phyloP scores from a whole-genome alignment of 345 rosid genomes.

The Anacardium occidentale region DNA sequence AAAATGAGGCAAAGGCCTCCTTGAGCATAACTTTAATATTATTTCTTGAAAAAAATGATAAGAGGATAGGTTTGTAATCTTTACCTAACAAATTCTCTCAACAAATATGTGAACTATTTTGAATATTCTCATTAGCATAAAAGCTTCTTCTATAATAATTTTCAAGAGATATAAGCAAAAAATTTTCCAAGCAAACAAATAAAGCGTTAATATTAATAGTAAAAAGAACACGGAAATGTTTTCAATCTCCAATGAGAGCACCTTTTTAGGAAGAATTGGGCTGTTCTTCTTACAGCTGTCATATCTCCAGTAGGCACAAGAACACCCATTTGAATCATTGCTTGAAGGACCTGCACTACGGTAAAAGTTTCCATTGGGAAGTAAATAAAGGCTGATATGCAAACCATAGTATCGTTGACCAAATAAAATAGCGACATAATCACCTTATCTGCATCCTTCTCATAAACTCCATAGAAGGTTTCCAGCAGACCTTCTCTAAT shows the following conservation, averaged over 20 bases:
- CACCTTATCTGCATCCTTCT: conserved; percentile 95
- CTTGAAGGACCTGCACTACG: conserved; percentile 66
- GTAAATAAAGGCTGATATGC: conserved; percentile 7
- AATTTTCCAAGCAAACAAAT: not conserved
- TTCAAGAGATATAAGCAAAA: not conserved
- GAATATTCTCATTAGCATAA: not conserved
- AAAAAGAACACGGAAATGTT: not conserved
- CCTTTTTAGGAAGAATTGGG: conserved; percentile 94
- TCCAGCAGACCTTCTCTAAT: conserved; percentile 93
- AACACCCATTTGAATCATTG: conserved; percentile 99
- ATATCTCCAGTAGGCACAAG: conserved; percentile 98
- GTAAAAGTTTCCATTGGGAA: not conserved
- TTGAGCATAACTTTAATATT: not conserved
- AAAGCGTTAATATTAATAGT: not conserved
- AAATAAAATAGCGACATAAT: conserved; percentile 18
- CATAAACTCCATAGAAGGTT: conserved; percentile 86
- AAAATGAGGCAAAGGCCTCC: not conserved
- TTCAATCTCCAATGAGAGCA: conserved; percentile 22
- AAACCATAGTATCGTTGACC: conserved; percentile 9
- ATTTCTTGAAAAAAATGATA: not conserved
- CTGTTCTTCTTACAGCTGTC: conserved; percentile 95
- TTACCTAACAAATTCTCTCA: not conserved
- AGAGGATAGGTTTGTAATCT: not conserved
- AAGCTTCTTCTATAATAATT: not conserved
- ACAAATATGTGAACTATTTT: not conserved